Base-by-base conservation (phyloP, 2,329 filamentous ascomycete species). In the Hymenoscyphus repandus region DNA sequence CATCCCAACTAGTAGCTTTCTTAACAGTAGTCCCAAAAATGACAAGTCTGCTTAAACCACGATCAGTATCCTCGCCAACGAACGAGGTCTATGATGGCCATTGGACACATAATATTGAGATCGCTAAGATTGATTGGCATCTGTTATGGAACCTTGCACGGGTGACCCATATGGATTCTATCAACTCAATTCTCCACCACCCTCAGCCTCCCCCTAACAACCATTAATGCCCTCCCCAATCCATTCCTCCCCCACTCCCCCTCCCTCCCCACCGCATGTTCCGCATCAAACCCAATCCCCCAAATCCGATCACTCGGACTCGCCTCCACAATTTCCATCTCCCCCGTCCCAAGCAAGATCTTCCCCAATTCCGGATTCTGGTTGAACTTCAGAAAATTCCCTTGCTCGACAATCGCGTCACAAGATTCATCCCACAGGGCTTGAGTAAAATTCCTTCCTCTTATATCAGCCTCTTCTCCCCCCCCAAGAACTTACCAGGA, bases 171-270 rank as follows among this genome's bases (percentile, higher is more conserved):
- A n/a, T n/a, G n/a, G n/a, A n/a, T n/a, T n/a, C n/a, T n/a, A n/a
- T n/a, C n/a, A n/a, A n/a, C n/a, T n/a, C n/a, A n/a, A n/a, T 20
- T 12, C 38, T 56, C 51, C 59, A 74, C 71, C 56, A 69, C 64
- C 53, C 71, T 72, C 56, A 87, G 65, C 56, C 70, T 69, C 56
- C 65, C 70, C 54, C 83, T 74, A 22, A 81, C 80, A 47, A 70
- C 72, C 78, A 79, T 80, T 63, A 87, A 64, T 20, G 76, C 80
- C 67, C 78, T 78, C 0, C 83, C 84, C 42, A 88, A 64, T 51
- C 86, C 62, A 66, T 88, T 88, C 68, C 76, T 51, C 0, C 84
- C 84, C 85, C 83, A 88, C 2, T 65, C 57, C 15, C 67, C 62
- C 43, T 74, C 72, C 45, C 73, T 72, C 1, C 22, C 55, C 49